Evolutionary conservation across 2,329 filamentous ascomycete species (phyloP), one percentile per base, ranked within the genome.

Genomic region (Sclerotinia borealis): DNA sequence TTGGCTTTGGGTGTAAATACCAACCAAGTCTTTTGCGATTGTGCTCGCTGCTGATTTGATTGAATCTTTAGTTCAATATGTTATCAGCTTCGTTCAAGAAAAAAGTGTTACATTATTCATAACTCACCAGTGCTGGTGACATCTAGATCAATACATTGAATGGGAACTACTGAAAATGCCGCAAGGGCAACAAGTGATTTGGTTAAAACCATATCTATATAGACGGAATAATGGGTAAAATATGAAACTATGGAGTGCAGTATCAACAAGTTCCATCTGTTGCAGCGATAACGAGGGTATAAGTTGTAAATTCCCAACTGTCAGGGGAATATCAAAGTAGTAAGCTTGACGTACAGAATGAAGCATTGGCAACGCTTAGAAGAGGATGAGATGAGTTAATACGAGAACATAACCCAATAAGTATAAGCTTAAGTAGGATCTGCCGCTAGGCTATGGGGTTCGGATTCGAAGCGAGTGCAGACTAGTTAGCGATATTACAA

Each of bases 1-100:
- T 37, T 68, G 56, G 36, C 66, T 70, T 48, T 68, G 66, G 47
- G 63, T 65, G 64, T 71, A 71, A 29, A 65, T 65, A 4, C 27
- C 25, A 4, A 69, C 61, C 25, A 72, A 11, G 2, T 61, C 58
- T 25, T 52, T 63, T 4, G 70, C 69, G 34, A 71, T 64, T 3
- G 61, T 64, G 0, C 67, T 64, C 17, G 68, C 66, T 27, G 68
- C 59, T 3, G 63, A 55, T 58, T 68, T 69, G 41, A 72, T 67
- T 3, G 69, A 72, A 47, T 64, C 70, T 72, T n/a, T 52, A 54
- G 4, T 15, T 54, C 0, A 9, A 6, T 4, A 54, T 41, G n/a
- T 9, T 19, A 29, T 54, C 5, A 54, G 36, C 9, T 29, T 54
- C 3, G 25, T 4, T 29, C 10, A 1, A 15, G 3, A 9, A 15